Evolutionary conservation across 2,329 filamentous ascomycete species (phyloP), one percentile per base, ranked within the genome.

Genomic region (Harringtonia lauricola): DNA sequence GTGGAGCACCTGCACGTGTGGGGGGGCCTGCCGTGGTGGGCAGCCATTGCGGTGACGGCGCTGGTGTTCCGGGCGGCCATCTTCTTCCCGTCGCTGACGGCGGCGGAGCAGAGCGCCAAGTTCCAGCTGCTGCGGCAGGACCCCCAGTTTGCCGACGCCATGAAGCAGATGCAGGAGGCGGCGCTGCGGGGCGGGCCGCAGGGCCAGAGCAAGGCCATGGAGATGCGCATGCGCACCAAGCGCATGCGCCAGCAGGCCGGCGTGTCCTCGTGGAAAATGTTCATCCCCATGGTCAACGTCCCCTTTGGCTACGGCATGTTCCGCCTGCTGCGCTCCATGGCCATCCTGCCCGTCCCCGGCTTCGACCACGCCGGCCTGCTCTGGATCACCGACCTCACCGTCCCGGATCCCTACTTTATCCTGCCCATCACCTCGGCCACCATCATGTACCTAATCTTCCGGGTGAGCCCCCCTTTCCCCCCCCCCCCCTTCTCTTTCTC

Each of bases 1-100:
- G 65, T 96, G 12, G 92, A 98, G 67, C 79, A 90, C 58, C 59
- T 94, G 34, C 87, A 98, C 63, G 69, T 95, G 48, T 81, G 73
- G 53, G 66, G 62, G 2, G 86, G 83, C 30, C 63, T 86, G 44
- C 86, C 87, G 13, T 96, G 92, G 92, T 88, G 85, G 71, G 79
- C 68, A 2, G 77, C 84, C 47, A 83, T 95, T 54, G 62, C 81
- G 36, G 61, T 71, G 5, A 74, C 81, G 0, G 80, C 83, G 29
- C 29, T 88, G 2, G 46, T 78, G 8, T 64, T 89, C 47, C 85
- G 90, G 48, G 46, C 71, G 9, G 56, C 66, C 39, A 68, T 92
- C 51, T 68, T 90, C 55, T 78, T 81, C 47, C 74, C 85, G 14
- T 78, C 77, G 51, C 57, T 86, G 21, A 59, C 63, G 30, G 73